phyloP scores from a whole-genome alignment of 768 basidiomycete genomes.

The Austroboletus eburneus region DNA sequence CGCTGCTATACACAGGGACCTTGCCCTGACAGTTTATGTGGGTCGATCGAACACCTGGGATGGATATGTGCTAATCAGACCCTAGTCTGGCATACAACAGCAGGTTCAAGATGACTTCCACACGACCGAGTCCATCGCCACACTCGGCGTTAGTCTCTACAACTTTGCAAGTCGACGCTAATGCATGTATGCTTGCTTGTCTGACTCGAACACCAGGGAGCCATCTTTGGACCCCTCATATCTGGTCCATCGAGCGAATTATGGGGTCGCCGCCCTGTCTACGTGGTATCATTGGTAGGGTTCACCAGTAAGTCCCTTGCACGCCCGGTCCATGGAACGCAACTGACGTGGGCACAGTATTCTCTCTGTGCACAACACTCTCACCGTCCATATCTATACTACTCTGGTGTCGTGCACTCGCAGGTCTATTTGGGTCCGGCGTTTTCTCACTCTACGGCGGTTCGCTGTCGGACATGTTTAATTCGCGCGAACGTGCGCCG shows the following conservation, averaged over 20 bases:
- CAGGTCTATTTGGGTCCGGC: conserved; percentile 22
- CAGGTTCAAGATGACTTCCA: conserved; percentile 25
- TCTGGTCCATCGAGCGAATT: conserved; percentile 24
- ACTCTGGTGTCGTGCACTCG: conserved; percentile 17
- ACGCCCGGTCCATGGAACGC: background rate
- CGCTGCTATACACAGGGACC: conserved; percentile 12
- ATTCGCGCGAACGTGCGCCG: conserved; percentile 25
- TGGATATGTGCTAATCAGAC: conserved; percentile 2
- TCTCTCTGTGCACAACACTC: conserved; percentile 22
- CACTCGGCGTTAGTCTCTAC: conserved; percentile 24
- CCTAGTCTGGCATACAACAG: conserved; percentile 26
- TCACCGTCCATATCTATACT: conserved; percentile 20
- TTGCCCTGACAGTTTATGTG: conserved; percentile 28
- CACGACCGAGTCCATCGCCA: conserved; percentile 17
- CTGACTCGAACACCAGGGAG: conserved; percentile 14
- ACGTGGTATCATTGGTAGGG: conserved; percentile 16
- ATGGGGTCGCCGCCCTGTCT: conserved; percentile 23
- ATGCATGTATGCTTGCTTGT: background rate
- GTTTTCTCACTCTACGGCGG: conserved; percentile 30
- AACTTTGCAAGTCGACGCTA: conserved; percentile 20
- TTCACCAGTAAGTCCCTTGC: conserved; percentile 19
- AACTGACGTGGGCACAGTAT: conserved; percentile 14
- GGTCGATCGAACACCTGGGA: background rate
- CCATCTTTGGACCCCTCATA: conserved; percentile 24
- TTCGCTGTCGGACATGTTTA: conserved; percentile 28